Percentiles rank a stretch among this genome's conserved stretches.
Conservation (phyloP, 164 flowering plant genomes). For the Cinnamomum micranthum region DNA sequence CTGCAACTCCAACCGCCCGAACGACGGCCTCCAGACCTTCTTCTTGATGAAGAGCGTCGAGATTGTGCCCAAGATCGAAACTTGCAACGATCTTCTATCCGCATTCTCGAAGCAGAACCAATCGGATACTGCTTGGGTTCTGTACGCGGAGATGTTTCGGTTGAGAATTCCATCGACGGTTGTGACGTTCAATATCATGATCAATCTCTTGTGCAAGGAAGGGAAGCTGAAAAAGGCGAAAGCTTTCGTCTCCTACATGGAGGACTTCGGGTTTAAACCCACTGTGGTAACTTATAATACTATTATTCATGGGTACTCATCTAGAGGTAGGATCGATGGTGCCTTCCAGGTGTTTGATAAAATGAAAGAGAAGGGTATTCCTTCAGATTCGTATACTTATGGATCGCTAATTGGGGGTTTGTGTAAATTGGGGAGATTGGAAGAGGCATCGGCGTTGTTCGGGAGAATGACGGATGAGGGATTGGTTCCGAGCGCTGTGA, state of each 20-base stretch:
- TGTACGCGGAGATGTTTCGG: slow-evolving; percentile 85
- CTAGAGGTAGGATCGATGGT: slow-evolving; percentile 40
- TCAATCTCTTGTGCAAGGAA: slow-evolving; percentile 74
- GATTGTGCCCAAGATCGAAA: slow-evolving; percentile 48
- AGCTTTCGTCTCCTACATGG: slow-evolving; percentile 59
- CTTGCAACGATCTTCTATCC: slow-evolving; percentile 65
- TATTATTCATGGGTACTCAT: slow-evolving; percentile 61
- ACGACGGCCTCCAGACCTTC: slow-evolving; percentile 50
- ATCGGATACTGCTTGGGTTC: slow-evolving; percentile 53
- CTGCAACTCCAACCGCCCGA: slow-evolving; percentile 47
- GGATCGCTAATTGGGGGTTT: slow-evolving; percentile 54
- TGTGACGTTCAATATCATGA: slow-evolving; percentile 74
- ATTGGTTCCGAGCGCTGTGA: slow-evolving; percentile 52
- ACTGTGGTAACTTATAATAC: slow-evolving; percentile 72
- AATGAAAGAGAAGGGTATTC: slow-evolving; percentile 53
- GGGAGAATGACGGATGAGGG: slow-evolving; percentile 49
- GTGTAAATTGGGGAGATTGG: slow-evolving; percentile 57
- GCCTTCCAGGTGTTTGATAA: slow-evolving; percentile 39
- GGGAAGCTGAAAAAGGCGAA: slow-evolving; percentile 84
- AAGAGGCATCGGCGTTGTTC: slow-evolving; percentile 52
- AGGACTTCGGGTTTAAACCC: slow-evolving; percentile 57
- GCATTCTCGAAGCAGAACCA: slow-evolving; percentile 47
- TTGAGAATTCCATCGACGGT: slow-evolving; percentile 53
- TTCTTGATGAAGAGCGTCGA: slow-evolving; percentile 50
- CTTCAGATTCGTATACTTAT: slow-evolving; percentile 62